phyloP scores from a whole-genome alignment of 805 yeast species.

The Yarrowia sp. region DNA sequence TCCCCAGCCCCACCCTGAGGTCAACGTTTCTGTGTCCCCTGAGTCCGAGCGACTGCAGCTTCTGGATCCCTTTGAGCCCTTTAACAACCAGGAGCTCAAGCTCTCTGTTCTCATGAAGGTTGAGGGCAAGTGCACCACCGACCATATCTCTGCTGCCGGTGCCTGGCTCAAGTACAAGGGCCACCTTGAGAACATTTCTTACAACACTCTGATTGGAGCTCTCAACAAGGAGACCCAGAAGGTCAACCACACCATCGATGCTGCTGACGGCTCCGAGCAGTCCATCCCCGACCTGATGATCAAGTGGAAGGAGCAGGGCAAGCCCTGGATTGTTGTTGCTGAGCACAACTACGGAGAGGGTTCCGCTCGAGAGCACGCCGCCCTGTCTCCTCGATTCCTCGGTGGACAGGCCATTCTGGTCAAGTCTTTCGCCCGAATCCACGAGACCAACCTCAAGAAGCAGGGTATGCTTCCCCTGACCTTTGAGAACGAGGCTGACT shows the following conservation, averaged over 20 bases:
- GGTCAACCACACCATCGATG: conserved; percentile 86
- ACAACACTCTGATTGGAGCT: conserved; percentile 96
- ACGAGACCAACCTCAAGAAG: conserved; percentile 96
- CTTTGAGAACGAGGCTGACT: conserved; percentile 88
- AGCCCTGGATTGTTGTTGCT: conserved; percentile 95
- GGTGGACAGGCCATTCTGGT: conserved; percentile 90
- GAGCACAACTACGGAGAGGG: conserved; percentile 99
- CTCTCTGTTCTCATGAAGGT: conserved; percentile 84
- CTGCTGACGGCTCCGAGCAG: conserved; percentile 71
- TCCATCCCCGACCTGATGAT: conserved; percentile 96
- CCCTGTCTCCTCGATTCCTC: conserved; percentile 90
- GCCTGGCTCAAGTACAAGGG: conserved; percentile 99
- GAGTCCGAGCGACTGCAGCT: conserved; percentile 91
- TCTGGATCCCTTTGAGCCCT: conserved; percentile 84
- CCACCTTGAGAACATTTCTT: conserved; percentile 91
- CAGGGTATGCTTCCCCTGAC: conserved; percentile 97
- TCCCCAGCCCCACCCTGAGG: conserved; percentile 68
- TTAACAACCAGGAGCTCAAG: conserved; percentile 84
- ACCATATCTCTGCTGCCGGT: conserved; percentile 98
- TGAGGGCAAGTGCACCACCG: conserved; percentile 98
- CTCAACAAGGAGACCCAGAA: conserved; percentile 96
- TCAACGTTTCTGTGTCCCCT: conserved; percentile 75
- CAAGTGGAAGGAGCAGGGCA: conserved; percentile 84
- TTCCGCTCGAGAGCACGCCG: conserved; percentile 99
- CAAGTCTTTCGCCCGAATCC: conserved; percentile 97